A percentile compares a stretch with the other conserved stretches of the same genome.
Evolutionary conservation across 208 protist genomes (phyloP).

Genomic region (Trypanosoma conorhini): DNA sequence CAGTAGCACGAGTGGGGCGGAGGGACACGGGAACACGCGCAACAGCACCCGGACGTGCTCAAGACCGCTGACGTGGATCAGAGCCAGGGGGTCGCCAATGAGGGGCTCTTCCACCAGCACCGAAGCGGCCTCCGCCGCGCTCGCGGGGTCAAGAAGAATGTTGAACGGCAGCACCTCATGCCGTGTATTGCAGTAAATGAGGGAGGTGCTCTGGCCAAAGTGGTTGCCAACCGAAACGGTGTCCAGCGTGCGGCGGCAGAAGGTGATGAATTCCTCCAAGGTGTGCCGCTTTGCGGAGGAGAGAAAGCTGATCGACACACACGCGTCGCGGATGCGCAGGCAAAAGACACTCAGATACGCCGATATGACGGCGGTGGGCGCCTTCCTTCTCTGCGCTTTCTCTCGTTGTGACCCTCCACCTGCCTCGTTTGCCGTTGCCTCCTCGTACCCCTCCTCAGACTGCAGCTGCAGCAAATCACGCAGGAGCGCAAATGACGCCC

Average conservation of each 20-base stretch:
- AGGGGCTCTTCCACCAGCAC: conserved; percentile 69
- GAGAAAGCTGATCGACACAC: conserved; percentile 75
- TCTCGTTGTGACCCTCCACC: background rate
- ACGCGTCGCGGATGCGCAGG: conserved; percentile 55
- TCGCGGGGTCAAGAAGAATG: conserved; percentile 43
- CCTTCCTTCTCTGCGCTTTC: background rate
- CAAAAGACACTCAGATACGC: conserved; percentile 68
- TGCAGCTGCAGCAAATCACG: conserved; percentile 28
- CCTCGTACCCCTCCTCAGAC: background rate
- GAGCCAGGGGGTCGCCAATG: conserved; percentile 66
- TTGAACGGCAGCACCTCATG: conserved; percentile 74
- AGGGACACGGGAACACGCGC: conserved; percentile 26
- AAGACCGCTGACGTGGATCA: conserved; percentile 36
- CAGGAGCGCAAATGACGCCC: conserved; percentile 36
- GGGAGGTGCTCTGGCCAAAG: conserved; percentile 67
- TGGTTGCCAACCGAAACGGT: conserved; percentile 84
- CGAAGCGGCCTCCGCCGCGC: conserved; percentile 12
- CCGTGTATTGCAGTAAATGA: conserved; percentile 78
- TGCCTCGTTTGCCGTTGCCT: background rate
- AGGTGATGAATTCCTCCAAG: conserved; percentile 65
- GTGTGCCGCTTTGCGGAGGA: conserved; percentile 59
- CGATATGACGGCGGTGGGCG: background rate
- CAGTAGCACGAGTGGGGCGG: conserved; percentile 8
- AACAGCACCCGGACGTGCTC: conserved; percentile 24
- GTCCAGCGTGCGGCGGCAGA: conserved; percentile 69